Evolutionary conservation across 805 yeast species (phyloP).

Genomic region (Nakazawaea pomicola): DNA sequence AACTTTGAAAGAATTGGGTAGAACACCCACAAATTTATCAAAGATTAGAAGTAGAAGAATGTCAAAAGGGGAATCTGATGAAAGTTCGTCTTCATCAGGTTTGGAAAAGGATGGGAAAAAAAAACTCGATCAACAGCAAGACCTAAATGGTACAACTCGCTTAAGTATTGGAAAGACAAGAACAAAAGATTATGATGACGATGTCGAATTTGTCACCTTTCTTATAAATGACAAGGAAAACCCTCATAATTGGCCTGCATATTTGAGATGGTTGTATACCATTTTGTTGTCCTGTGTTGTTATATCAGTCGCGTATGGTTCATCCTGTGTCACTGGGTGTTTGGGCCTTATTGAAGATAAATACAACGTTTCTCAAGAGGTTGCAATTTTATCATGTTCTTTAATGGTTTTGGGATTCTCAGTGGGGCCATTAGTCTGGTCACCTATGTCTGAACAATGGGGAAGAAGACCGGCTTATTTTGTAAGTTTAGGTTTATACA

Average conservation of each 20-base stretch:
- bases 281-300: conserved; percentile 65
- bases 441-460: conserved; percentile 79
- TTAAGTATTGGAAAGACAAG: conserved; percentile 18
- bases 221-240: conserved; percentile 76
- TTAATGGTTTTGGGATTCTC: conserved; percentile 87
- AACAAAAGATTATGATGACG: conserved; percentile 46
- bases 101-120: conserved; percentile 11
- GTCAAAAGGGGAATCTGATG: conserved; percentile 3
- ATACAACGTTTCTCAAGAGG: conserved; percentile 70
- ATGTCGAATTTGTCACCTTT: conserved; percentile 82
- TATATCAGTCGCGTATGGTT: conserved; percentile 88
- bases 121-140: too few species aligned
- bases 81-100: conserved; percentile 4
- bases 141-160: conserved; percentile 23
- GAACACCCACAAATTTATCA: conserved; percentile 27
- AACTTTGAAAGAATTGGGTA: conserved; percentile 64
- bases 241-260: conserved; percentile 77
- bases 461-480: conserved; percentile 85
- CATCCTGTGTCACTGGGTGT: conserved; percentile 88
- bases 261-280: conserved; percentile 61
- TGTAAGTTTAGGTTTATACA: conserved; percentile 68
- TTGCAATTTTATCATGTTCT: conserved; percentile 74
- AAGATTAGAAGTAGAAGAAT: conserved; percentile 16
- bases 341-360: conserved; percentile 60
- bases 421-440: conserved; percentile 85